These are phyloP conservation scores for Diaporthe caulivora DNA, from an alignment of 2,329 filamentous ascomycete species.

Conservation along the genomic window DNA sequence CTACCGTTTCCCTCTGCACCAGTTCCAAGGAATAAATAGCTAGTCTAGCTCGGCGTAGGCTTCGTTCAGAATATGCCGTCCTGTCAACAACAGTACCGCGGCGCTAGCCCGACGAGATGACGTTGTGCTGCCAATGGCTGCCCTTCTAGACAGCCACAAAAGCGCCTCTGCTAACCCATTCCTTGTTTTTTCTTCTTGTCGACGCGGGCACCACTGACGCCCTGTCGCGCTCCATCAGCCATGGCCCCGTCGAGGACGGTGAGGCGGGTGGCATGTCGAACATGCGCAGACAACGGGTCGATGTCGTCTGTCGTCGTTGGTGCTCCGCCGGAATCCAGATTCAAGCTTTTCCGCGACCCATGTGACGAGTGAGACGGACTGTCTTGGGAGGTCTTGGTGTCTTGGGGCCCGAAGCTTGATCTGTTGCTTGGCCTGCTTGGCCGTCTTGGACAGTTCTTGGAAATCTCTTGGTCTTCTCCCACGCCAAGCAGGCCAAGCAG, in stretches of 20 bases:
- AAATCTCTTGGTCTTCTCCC: constrained; percentile 8
- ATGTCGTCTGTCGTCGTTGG: neutral
- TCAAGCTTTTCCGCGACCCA: constrained; percentile 12
- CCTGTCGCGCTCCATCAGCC: neutral
- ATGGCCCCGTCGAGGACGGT: neutral
- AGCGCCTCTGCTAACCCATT: constrained; percentile 23
- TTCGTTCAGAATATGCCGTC: neutral
- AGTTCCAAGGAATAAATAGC: constrained; percentile 11
- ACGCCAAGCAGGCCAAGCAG: constrained; percentile 15
- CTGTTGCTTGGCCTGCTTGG: constrained; percentile 24
- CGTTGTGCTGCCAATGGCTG: constrained; percentile 28
- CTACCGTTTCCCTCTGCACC: neutral
- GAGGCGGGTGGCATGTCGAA: neutral
- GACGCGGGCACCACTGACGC: constrained; percentile 7
- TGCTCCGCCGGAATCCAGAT: neutral
- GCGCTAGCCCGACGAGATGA: constrained; percentile 19
- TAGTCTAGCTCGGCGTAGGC: neutral
- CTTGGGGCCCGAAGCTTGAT: constrained; percentile 23
- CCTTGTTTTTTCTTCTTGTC: constrained; percentile 23
- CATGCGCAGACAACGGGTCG: neutral
- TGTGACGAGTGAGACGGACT: constrained; percentile 1
- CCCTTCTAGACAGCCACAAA: constrained; percentile 20
- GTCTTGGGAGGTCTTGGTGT: constrained; percentile 26
- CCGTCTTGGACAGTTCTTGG: constrained; percentile 23
- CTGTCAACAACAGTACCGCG: neutral